phyloP scores from a whole-genome alignment of 768 basidiomycete genomes.

The Boletus coccyginus region DNA sequence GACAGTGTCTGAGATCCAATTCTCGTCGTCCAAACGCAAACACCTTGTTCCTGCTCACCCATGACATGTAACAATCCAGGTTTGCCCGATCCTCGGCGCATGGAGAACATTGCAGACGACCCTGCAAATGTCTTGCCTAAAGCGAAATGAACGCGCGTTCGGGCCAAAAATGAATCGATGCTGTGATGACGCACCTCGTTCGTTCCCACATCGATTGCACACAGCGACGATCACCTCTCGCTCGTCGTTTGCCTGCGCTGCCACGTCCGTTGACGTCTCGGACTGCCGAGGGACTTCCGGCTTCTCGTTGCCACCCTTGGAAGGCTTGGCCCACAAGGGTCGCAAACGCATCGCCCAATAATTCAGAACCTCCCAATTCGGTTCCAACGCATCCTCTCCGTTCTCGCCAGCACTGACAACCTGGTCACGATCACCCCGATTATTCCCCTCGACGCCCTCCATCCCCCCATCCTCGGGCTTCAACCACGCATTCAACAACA shows the following conservation, averaged over 20 bases:
- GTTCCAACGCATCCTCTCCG: constrained; percentile 14
- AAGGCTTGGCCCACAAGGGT: constrained; percentile 50
- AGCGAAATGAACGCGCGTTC: too few species aligned
- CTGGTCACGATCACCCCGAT: background rate
- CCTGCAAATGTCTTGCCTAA: constrained; percentile 75
- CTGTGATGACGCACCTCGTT: constrained; percentile 75
- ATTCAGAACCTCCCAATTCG: constrained; percentile 60
- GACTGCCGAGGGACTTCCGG: too few species aligned
- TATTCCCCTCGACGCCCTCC: constrained; percentile 32
- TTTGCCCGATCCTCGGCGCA: constrained; percentile 46
- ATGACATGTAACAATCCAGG: constrained; percentile 58
- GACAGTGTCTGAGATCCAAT: background rate
- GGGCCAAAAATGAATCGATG: too few species aligned
- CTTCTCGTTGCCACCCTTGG: constrained; percentile 8
- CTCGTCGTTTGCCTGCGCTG: background rate
- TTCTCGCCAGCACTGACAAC: background rate
- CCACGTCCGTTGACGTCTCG: constrained; percentile 16
- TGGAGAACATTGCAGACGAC: constrained; percentile 62
- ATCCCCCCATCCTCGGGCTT: constrained; percentile 32
- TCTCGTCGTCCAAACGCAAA: constrained; percentile 48
- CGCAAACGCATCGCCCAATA: constrained; percentile 72
- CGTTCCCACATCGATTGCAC: constrained; percentile 74
- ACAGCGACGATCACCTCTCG: constrained; percentile 64
- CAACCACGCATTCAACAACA: constrained; percentile 83
- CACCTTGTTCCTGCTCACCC: constrained; percentile 56